Conservation (phyloP, 208 protist species). For the Crithidia thermophila region DNA sequence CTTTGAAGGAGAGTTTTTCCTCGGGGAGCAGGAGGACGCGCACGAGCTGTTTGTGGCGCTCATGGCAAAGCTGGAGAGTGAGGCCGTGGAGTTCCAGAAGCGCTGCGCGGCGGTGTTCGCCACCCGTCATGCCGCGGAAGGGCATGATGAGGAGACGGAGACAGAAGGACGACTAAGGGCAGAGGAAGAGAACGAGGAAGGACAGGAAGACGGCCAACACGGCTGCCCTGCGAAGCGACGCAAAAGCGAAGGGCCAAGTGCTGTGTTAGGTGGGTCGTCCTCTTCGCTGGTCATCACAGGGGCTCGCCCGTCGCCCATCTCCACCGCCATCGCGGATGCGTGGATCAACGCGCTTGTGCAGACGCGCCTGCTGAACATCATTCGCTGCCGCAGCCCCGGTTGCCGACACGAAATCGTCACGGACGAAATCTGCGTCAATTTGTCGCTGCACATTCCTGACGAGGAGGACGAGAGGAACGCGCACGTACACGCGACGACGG, state of each 20-base stretch:
- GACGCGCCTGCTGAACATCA: constrained; percentile 78
- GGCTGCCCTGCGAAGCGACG: no score
- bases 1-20: constrained; percentile 61
- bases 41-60: constrained; percentile 80
- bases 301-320: constrained; percentile 5
- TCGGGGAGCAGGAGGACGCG: constrained; percentile 81
- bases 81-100: constrained; percentile 51
- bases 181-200: background rate
- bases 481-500: background rate
- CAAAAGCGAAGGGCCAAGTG: background rate
- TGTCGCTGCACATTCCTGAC: constrained; percentile 48
- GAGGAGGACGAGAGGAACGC: constrained; percentile 4
- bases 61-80: constrained; percentile 64
- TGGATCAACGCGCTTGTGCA: constrained; percentile 75
- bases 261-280: no score
- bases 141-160: no score
- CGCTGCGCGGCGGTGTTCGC: constrained; percentile 19
- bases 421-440: constrained; percentile 70
- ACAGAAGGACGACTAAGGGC: no score
- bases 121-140: no score
- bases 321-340: constrained; percentile 22
- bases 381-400: constrained; percentile 57
- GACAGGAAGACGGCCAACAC: background rate
- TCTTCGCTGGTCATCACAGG: background rate
- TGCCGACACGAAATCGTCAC: constrained; percentile 82